phyloP scores from a whole-genome alignment of 371 early-diverging fungal genomes.

The Cokeromyces recurvatus region DNA sequence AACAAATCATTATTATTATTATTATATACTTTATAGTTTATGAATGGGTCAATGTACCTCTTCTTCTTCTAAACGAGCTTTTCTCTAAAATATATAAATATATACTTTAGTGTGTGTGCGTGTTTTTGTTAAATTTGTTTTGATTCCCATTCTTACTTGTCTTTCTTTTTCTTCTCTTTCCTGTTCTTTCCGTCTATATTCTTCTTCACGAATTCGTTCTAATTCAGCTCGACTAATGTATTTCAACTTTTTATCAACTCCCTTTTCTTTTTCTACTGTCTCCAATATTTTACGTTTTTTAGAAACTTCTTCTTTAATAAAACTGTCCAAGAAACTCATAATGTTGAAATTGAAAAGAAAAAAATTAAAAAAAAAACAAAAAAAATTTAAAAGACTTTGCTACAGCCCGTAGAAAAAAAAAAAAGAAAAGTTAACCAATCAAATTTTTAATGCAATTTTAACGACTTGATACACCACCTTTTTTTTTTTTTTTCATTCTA shows the following conservation, averaged over 20 bases:
- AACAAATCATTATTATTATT: background rate
- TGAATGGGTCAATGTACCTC: too few species aligned
- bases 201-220: constrained; percentile 64
- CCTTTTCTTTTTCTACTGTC: constrained; percentile 22
- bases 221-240: constrained; percentile 76
- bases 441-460: too few species aligned
- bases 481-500: too few species aligned
- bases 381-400: too few species aligned
- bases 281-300: constrained; percentile 59
- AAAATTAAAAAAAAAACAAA: too few species aligned
- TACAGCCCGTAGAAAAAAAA: too few species aligned
- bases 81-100: constrained; percentile 22
- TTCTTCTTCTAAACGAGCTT: constrained; percentile 27
- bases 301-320: constrained; percentile 62
- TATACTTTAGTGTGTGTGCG: background rate
- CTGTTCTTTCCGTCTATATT: constrained; percentile 55
- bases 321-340: constrained; percentile 65
- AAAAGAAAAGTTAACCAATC: too few species aligned
- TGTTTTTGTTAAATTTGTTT: too few species aligned
- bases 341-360: too few species aligned
- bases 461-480: too few species aligned
- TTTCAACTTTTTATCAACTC: constrained; percentile 50
- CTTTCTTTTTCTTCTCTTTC: constrained; percentile 49
- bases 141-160: too few species aligned
- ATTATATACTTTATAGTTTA: background rate